These are phyloP conservation scores for Solanum piurae DNA, from an alignment of 257 asterid species.

Conservation along the genomic window DNA sequence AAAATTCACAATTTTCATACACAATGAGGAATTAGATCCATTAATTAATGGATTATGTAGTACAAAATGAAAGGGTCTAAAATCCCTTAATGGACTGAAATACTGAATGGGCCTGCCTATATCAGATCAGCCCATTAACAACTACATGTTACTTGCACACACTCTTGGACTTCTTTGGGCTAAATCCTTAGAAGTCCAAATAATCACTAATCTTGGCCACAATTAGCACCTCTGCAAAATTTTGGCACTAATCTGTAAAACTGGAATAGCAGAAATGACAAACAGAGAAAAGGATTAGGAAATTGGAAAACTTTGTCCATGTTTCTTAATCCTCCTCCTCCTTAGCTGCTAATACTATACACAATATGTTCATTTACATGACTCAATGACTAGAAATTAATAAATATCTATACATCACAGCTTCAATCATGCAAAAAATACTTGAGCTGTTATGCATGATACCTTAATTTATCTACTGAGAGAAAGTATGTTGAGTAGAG, in stretches of 20 bases:
- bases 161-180: background rate
- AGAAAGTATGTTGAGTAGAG: constrained; percentile 20
- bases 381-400: background rate
- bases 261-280: background rate
- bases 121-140: background rate
- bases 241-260: background rate
- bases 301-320: background rate
- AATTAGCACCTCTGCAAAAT: background rate
- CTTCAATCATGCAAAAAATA: background rate
- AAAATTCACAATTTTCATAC: background rate
- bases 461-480: background rate
- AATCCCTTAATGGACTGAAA: background rate
- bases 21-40: background rate
- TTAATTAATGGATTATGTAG: background rate
- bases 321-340: background rate
- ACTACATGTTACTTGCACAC: background rate
- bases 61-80: background rate
- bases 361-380: background rate
- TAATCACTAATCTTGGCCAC: background rate
- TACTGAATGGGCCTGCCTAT: background rate
- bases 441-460: constrained; percentile 3
- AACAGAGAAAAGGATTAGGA: background rate
- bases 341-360: background rate
- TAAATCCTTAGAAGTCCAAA: background rate
- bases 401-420: background rate